Evolutionary conservation across 805 yeast genomes (phyloP), one percentile per base, ranked within the genome.

Genomic region (Yarrowia hollandica): DNA sequence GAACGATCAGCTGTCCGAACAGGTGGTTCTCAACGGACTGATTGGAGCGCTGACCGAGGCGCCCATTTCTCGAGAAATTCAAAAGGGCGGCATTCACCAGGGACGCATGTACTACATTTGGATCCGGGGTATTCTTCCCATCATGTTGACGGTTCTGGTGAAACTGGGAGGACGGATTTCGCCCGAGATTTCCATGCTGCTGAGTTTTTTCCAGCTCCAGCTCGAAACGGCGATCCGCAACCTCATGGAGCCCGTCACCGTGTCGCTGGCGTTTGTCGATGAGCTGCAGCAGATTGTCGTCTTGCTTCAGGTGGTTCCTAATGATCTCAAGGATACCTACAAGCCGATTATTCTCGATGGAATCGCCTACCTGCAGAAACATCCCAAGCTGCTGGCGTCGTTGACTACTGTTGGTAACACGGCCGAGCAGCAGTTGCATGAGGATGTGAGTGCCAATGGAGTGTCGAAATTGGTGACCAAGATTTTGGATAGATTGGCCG

Each of bases 41-140:
- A 80, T 87, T 59, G 75, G 83, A 3, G 83, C 83, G 4, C 72
- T 91, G 37, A 78, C 84, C 4, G 96, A 90, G 65, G 84, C 94
- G 59, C 84, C 90, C 5, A 77, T 88, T 1, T 85, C 96, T 0
- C 71, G 77, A 22, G 76, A 77, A 1, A 81, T 91, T 37, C 89
- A 85, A 67, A 74, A 77, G 4, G 96, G 96, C 0, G 79, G 79
- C 7, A 71, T 88, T 2, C 28, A 39, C 14, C 74, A 77, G 12
- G 66, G 72, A 0, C 79, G 80, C 48, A 71, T 87, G 61, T 92
- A 90, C 69, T 78, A 80, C 56, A 74, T 88, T n/a, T 91, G 97
- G 97, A 79, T 83, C n/a, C 83, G 85, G 66, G 96, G 96, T 1
- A 72, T 91, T 15, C 74, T 91, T 26, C 84, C 94, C 0, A 80